Conservation (phyloP, 768 basidiomycete species). For the Russula griseocarnosa region DNA sequence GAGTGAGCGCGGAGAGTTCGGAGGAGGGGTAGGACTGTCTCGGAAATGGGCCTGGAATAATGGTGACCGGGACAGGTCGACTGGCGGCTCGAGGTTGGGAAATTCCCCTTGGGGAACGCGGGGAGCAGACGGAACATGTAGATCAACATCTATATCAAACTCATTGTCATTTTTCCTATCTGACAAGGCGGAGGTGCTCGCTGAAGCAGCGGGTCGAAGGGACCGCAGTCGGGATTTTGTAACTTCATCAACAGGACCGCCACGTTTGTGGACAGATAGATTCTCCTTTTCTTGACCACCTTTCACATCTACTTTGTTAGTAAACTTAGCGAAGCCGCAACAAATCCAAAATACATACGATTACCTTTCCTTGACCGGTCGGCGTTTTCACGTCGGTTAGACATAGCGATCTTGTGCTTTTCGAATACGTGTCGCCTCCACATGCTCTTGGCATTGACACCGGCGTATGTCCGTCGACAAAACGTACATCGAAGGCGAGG, state of each 20-base stretch:
- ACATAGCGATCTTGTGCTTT: slow-evolving; percentile 88
- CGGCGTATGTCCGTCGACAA: slow-evolving; percentile 77
- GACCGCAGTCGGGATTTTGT: slow-evolving; percentile 27
- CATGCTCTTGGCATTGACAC: slow-evolving; percentile 89
- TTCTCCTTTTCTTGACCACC: slow-evolving; percentile 47
- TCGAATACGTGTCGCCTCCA: slow-evolving; percentile 86
- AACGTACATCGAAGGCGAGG: slow-evolving; percentile 80
- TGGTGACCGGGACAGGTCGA: slow-evolving; percentile 21
- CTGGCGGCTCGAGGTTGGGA: slow-evolving; percentile 20
- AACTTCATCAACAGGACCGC: slow-evolving; percentile 13
- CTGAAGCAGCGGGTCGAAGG: slow-evolving; percentile 27
- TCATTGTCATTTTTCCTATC: slow-evolving; percentile 27
- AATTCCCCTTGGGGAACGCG: slow-evolving; percentile 27
- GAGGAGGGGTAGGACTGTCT: slow-evolving; percentile 28
- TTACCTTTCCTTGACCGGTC: slow-evolving; percentile 54
- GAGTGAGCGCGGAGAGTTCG: slow-evolving; percentile 25
- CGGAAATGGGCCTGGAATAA: slow-evolving; percentile 19
- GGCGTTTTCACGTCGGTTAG: slow-evolving; percentile 70
- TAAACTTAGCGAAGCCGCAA: slow-evolving; percentile 3
- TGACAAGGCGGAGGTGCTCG: slow-evolving; percentile 17
- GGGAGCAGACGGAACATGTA: slow-evolving; percentile 22
- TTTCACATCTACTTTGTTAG: slow-evolving; percentile 51
- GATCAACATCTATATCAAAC: slow-evolving; percentile 24
- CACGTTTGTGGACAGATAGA: slow-evolving; percentile 33
- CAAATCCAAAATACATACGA: slow-evolving; percentile 44